These are phyloP conservation scores for Pharus latifolius DNA, from an alignment of 176 grass and related monocot species.

Conservation along the genomic window DNA sequence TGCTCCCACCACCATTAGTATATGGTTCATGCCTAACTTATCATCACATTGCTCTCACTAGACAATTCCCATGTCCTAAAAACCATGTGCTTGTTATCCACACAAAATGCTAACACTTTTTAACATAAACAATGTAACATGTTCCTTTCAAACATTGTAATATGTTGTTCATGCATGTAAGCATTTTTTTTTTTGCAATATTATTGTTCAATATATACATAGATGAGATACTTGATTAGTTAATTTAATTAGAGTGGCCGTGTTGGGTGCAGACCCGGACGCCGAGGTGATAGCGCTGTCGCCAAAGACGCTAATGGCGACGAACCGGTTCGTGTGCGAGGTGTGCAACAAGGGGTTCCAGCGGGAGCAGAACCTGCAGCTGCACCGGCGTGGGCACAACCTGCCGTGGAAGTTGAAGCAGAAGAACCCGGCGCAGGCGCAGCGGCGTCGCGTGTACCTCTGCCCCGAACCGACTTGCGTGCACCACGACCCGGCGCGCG, in stretches of 20 bases:
- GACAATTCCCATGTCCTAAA: not conserved
- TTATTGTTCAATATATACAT: not conserved
- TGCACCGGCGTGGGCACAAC: constrained; percentile 95
- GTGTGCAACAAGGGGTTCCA: constrained; percentile 99
- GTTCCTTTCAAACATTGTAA: too few relatives aligned
- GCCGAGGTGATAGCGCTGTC: constrained; percentile 93
- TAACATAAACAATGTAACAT: too few relatives aligned
- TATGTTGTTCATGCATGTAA: too few relatives aligned
- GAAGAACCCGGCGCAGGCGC: constrained; percentile 52
- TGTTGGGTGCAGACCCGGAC: constrained; percentile 63
- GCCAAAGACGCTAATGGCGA: constrained; percentile 80
- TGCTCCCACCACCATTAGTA: not conserved
- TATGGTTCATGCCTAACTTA: not conserved
- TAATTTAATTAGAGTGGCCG: not conserved
- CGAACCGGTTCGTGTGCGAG: constrained; percentile 97
- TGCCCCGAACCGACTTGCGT: constrained; percentile 94
- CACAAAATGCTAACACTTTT: not conserved
- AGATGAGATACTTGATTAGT: not conserved
- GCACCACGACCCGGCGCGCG: constrained; percentile 78
- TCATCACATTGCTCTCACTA: not conserved
- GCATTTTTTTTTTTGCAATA: too few relatives aligned
- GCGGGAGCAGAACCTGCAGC: constrained; percentile 95
- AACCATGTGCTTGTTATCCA: not conserved
- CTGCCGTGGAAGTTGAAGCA: constrained; percentile 97
- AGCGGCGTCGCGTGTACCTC: constrained; percentile 79